Conservation (phyloP, 805 yeast species). For the Middelhovenomyces tepae region DNA sequence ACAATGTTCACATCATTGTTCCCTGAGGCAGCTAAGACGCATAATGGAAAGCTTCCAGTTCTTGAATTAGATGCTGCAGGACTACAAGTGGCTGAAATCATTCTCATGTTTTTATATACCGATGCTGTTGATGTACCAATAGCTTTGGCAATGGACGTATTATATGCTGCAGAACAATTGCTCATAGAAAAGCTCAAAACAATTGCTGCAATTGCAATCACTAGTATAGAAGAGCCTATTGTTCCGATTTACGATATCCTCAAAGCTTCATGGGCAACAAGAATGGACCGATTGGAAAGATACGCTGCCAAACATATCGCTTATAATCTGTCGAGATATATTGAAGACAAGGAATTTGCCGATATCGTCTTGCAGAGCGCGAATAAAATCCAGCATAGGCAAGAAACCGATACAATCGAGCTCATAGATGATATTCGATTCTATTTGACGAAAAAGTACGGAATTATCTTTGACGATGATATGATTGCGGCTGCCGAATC, state of each 20-base stretch:
- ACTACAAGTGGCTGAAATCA: conserved; percentile 38
- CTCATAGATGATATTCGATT: conserved; percentile 69
- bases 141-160: conserved; percentile 43
- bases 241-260: conserved; percentile 46
- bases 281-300: conserved; percentile 56
- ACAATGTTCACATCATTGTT: conserved; percentile 52
- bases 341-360: conserved; percentile 32
- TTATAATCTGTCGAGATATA: conserved; percentile 33
- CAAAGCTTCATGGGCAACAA: conserved; percentile 58
- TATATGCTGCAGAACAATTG: conserved; percentile 48
- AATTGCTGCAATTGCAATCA: conserved; percentile 46
- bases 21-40: conserved; percentile 25
- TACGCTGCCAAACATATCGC: conserved; percentile 55
- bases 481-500: conserved; percentile 20
- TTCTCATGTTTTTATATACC: conserved; percentile 49
- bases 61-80: conserved; percentile 27
- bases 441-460: conserved; percentile 39
- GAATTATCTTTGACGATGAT: conserved; percentile 16
- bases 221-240: conserved; percentile 25
- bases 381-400: conserved; percentile 45
- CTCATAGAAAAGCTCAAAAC: conserved; percentile 53
- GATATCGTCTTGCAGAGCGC: conserved; percentile 42
- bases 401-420: conserved; percentile 74
- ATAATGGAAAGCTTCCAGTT: conserved; percentile 17
- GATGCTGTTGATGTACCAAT: conserved; percentile 46